phyloP scores from a whole-genome alignment of 768 basidiomycete species.

The Favolaschia claudopus region DNA sequence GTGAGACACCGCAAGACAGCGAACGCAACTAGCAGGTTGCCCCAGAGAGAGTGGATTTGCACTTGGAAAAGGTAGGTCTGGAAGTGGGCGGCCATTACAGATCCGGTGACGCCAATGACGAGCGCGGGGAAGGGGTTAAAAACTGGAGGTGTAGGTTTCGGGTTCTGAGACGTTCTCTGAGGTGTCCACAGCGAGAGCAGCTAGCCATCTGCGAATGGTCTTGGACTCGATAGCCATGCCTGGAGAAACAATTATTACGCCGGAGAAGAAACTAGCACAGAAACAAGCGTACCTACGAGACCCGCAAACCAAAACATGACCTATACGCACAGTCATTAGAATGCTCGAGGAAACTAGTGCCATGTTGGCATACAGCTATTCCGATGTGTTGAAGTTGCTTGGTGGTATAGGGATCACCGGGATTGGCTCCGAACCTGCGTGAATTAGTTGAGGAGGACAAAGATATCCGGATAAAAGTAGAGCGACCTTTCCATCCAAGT shows the following conservation, averaged over 20 bases:
- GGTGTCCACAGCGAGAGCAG: constrained; percentile 56
- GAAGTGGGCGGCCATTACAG: constrained; percentile 91
- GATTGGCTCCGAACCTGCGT: constrained; percentile 77
- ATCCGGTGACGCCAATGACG: constrained; percentile 91
- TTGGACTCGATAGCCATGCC: constrained; percentile 88
- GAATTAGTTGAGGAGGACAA: neutral
- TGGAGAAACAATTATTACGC: constrained; percentile 1
- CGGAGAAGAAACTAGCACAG: neutral
- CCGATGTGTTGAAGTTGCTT: constrained; percentile 95
- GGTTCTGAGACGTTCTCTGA: constrained; percentile 67
- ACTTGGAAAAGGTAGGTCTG: constrained; percentile 96
- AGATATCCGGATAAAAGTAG: neutral
- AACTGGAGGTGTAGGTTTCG: constrained; percentile 75
- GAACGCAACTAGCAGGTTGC: constrained; percentile 81
- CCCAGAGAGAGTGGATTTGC: constrained; percentile 92
- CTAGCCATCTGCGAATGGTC: constrained; percentile 75
- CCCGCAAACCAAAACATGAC: constrained; percentile 97
- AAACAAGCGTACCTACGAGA: constrained; percentile 58
- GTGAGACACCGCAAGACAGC: constrained; percentile 84
- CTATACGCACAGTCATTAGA: constrained; percentile 40
- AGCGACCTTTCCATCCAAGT: constrained; percentile 85
- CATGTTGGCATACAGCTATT: constrained; percentile 70
- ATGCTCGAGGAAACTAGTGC: neutral
- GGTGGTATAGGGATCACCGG: constrained; percentile 86
- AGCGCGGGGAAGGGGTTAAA: constrained; percentile 94